phyloP scores from a whole-genome alignment of 2,329 filamentous ascomycete genomes.

The Exophiala calicioides region DNA sequence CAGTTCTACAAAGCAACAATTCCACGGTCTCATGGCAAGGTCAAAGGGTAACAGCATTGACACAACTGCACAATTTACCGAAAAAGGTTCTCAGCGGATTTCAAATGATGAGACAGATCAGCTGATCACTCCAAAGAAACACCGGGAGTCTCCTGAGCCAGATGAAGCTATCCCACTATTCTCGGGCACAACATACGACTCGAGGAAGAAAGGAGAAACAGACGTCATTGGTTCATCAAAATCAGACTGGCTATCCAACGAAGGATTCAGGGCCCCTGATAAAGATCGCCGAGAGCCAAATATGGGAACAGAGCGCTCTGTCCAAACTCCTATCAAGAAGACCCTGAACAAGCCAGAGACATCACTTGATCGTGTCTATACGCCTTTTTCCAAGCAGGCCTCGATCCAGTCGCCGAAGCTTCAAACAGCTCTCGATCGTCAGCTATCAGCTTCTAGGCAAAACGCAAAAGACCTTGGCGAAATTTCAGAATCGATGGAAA shows the following conservation, averaged over 20 bases:
- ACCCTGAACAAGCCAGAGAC: slow-evolving; percentile 15
- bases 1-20: slow-evolving; percentile 23
- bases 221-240: neutral
- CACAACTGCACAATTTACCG: slow-evolving; percentile 27
- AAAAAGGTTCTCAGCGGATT: neutral
- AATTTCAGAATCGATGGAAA: neutral
- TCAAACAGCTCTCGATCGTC: slow-evolving; percentile 20
- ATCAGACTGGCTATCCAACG: slow-evolving; percentile 23
- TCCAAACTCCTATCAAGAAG: slow-evolving; percentile 1
- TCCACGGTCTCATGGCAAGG: slow-evolving; percentile 20
- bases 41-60: slow-evolving; percentile 30
- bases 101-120: slow-evolving; percentile 3
- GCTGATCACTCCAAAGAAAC: neutral
- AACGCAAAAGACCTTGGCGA: neutral
- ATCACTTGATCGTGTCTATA: slow-evolving; percentile 23
- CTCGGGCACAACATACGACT: slow-evolving; percentile 30
- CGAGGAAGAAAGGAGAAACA: slow-evolving; percentile 3
- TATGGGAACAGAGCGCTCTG: neutral
- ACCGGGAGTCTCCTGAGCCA: slow-evolving; percentile 19
- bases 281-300: neutral
- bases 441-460: slow-evolving; percentile 1
- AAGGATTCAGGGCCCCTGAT: slow-evolving; percentile 21
- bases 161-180: slow-evolving; percentile 28
- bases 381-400: neutral
- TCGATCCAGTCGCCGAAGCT: slow-evolving; percentile 3